Percentiles rank a stretch among this genome's conserved stretches.
These are phyloP conservation scores for Lachancea quebecensis DNA, from an alignment of 805 yeast genomes.

Conservation along the genomic window DNA sequence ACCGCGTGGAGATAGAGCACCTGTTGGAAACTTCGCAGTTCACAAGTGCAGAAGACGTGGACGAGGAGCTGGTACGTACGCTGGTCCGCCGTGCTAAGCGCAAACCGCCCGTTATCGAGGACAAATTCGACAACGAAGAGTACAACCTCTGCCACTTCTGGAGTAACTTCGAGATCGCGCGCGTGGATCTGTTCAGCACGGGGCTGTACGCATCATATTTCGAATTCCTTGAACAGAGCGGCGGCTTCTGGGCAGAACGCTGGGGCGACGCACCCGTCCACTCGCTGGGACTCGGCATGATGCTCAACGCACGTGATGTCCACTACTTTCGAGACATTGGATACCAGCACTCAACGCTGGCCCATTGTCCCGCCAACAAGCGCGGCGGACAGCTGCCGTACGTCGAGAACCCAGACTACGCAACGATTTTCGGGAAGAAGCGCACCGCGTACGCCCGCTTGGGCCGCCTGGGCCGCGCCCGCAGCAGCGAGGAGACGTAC, in stretches of 20 bases:
- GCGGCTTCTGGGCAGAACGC: constrained; percentile 85
- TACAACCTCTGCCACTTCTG: constrained; percentile 84
- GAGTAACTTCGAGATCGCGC: constrained; percentile 90
- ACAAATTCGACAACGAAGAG: constrained; percentile 57
- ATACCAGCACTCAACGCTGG: constrained; percentile 70
- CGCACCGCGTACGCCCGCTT: not conserved
- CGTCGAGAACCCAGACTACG: constrained; percentile 27
- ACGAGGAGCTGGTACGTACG: constrained; percentile 31
- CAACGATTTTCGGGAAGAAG: constrained; percentile 5
- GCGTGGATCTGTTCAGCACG: constrained; percentile 66
- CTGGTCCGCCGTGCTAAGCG: constrained; percentile 36
- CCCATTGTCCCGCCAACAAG: constrained; percentile 72
- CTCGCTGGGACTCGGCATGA: constrained; percentile 75
- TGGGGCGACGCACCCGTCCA: constrained; percentile 99
- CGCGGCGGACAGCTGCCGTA: constrained; percentile 42
- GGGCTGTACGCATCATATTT: constrained; percentile 61
- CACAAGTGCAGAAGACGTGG: constrained; percentile 13
- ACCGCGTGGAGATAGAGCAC: constrained; percentile 30
- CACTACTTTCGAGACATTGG: constrained; percentile 95
- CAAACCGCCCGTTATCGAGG: constrained; percentile 34
- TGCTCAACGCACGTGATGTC: constrained; percentile 58
- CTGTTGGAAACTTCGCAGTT: constrained; percentile 14
- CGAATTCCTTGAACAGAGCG: constrained; percentile 56
- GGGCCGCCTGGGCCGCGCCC: not conserved
- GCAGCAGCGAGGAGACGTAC: constrained; percentile 21